Base-by-base conservation (phyloP, 2,329 filamentous ascomycete species). In the Chaetomium olivaceum region DNA sequence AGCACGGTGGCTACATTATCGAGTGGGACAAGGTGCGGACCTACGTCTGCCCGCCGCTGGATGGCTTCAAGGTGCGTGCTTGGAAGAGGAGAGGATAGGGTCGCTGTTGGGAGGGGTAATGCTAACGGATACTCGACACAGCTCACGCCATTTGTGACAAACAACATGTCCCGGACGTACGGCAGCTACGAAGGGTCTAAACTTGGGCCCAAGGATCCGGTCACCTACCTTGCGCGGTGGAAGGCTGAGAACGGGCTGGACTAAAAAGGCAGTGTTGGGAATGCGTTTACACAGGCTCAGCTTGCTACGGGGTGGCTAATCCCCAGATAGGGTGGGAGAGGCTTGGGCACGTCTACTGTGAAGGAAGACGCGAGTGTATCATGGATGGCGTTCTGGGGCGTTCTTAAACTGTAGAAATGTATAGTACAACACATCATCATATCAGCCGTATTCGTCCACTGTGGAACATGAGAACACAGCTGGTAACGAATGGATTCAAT, bases 1-100 rank as follows among this genome's bases (percentile, higher is more conserved):
- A 91, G 77, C 87, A 88, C 76, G 95, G 94, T 78, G 89, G 89
- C 59, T 99, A 95, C 78, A 77, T 88, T 56, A 89, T 98, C 71
- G 91, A 98, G 71, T 96, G 86, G 84, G 79, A 83, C 63, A 97
- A 96, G 80, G 92, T 98, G 74, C 89, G 94, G 78, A 97, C 93
- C 62, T 99, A 93, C 77, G 90, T 91, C 63, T 91, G 91, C 72
- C 93, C 94, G 0, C 78, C 87, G 48, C 77, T 96, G 66, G 82
- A 83, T 27, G 83, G 85, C 6, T 95, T 91, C 79, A 90, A 90
- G 81, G 93, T 95, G 78, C 27, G 81, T 48, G n/a, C n/a, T 12
- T n/a, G n/a, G 4, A 1, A 43, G 6, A 19, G 4, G 2, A 43
- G 6, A 19, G 4, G 8, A 16, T 4, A 23, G 14, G 19, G 21